phyloP scores from a whole-genome alignment of 2,329 filamentous ascomycete genomes.

The Talaromyces sp. region DNA sequence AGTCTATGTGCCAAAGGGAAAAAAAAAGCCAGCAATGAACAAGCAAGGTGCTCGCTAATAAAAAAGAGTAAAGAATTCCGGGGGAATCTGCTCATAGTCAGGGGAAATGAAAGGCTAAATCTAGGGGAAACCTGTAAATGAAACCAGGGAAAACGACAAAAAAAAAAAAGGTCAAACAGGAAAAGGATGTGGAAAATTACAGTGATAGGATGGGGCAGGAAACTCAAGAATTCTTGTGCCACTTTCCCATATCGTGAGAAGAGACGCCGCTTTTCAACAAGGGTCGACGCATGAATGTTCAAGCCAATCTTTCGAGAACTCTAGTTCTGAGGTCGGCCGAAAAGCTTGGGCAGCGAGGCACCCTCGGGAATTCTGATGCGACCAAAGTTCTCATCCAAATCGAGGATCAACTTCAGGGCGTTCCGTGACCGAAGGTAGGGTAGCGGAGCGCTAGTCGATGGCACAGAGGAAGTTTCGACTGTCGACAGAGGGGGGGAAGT shows the following conservation, averaged over 20 bases:
- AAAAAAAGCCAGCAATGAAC: neutral
- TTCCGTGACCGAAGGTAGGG: conserved; percentile 74
- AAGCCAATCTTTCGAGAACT: neutral
- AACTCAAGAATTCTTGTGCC: neutral
- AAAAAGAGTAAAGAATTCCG: neutral
- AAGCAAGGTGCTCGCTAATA: neutral
- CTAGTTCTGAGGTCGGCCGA: conserved; percentile 26
- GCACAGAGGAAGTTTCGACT: conserved; percentile 59
- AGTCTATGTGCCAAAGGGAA: neutral
- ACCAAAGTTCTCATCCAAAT: conserved; percentile 91
- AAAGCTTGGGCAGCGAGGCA: conserved; percentile 34
- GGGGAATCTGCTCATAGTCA: neutral
- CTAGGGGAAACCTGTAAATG: neutral
- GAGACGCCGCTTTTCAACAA: neutral
- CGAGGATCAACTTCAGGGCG: conserved; percentile 90
- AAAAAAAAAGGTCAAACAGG: neutral
- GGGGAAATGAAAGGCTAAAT: neutral
- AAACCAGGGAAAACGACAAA: neutral
- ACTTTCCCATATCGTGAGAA: neutral
- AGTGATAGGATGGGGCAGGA: neutral
- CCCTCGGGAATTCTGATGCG: conserved; percentile 55
- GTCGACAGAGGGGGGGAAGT: conserved; percentile 49
- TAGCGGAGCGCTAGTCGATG: conserved; percentile 59
- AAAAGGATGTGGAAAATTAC: neutral
- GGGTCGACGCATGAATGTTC: neutral